Evolutionary conservation across 2,329 filamentous ascomycete species (phyloP).

Genomic region (Xylariomycetidae sp.): DNA sequence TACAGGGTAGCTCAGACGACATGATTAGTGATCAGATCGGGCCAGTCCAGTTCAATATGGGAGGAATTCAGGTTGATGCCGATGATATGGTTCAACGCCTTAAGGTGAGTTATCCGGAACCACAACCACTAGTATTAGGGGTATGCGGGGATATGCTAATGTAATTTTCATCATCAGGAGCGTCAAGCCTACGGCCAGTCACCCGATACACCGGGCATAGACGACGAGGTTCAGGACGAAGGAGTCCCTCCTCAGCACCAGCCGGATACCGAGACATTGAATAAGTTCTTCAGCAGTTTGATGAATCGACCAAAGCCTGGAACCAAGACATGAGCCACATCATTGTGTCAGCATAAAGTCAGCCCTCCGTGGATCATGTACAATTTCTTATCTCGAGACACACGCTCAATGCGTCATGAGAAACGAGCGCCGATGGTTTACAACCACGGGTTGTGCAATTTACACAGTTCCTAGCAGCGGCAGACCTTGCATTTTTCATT

Average conservation of each 20-base stretch:
- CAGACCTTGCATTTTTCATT: no score
- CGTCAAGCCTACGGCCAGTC: constrained; percentile 50
- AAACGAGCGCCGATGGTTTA: no score
- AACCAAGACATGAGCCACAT: no score
- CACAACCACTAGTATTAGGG: no score
- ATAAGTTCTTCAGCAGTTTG: constrained; percentile 55
- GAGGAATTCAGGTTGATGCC: constrained; percentile 91
- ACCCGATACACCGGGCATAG: constrained; percentile 37
- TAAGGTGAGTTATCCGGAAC: constrained; percentile 63
- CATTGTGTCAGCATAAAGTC: no score
- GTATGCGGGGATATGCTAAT: no score
- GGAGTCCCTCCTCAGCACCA: constrained; percentile 31
- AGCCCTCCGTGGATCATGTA: no score
- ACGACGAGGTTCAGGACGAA: constrained; percentile 30
- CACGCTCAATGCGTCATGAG: no score
- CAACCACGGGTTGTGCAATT: no score
- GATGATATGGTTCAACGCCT: constrained; percentile 87
- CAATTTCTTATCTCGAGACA: no score
- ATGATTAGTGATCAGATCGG: constrained; percentile 77
- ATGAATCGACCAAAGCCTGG: constrained; percentile 60
- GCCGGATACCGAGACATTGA: constrained; percentile 53
- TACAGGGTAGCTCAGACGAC: constrained; percentile 29
- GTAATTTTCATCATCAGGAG: constrained; percentile 47
- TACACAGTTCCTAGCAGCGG: no score
- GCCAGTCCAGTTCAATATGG: constrained; percentile 96